Evolutionary conservation across 2,329 filamentous ascomycete genomes (phyloP).

Genomic region (Phyllosticta ampelicida): DNA sequence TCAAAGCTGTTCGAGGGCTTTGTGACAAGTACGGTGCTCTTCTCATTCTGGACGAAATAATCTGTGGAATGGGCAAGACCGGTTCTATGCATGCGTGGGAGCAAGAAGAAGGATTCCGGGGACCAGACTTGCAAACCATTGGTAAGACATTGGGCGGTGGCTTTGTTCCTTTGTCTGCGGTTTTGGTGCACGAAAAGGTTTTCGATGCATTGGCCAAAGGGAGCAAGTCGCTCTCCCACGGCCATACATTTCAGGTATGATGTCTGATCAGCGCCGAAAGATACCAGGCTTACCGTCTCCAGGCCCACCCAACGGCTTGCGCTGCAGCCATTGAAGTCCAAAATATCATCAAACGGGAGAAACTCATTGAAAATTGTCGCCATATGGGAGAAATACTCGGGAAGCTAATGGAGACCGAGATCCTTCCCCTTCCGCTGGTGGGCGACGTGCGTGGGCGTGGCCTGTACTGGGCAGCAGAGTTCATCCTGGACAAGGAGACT

Average conservation of each 20-base stretch:
- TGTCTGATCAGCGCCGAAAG: not conserved
- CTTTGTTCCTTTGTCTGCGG: conserved; percentile 7
- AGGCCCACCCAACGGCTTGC: conserved; percentile 8
- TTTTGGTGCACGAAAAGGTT: conserved; percentile 3
- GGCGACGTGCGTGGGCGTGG: conserved; percentile 6
- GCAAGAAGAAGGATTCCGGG: conserved; percentile 6
- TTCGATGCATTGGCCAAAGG: conserved; percentile 8
- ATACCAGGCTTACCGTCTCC: not conserved
- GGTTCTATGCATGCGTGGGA: conserved; percentile 23
- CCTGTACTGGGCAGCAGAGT: not conserved
- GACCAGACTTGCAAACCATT: conserved; percentile 6
- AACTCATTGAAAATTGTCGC: not conserved
- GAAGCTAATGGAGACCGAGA: not conserved
- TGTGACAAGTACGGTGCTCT: conserved; percentile 47
- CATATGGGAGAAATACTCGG: conserved; percentile 4
- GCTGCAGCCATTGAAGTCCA: conserved; percentile 8
- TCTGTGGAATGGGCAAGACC: conserved; percentile 21
- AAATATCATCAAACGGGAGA: conserved; percentile 4
- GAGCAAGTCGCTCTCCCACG: conserved; percentile 1
- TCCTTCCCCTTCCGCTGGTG: conserved; percentile 6
- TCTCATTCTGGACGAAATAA: conserved; percentile 39
- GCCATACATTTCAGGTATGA: conserved; percentile 9
- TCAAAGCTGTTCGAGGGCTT: conserved; percentile 41
- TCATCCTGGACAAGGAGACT: conserved; percentile 2
- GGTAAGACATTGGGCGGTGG: conserved; percentile 6